Percentiles rank a stretch among this genome's conserved stretches.
phyloP scores from a whole-genome alignment of 2,329 filamentous ascomycete genomes.

The Teratosphaeria zuluensis region DNA sequence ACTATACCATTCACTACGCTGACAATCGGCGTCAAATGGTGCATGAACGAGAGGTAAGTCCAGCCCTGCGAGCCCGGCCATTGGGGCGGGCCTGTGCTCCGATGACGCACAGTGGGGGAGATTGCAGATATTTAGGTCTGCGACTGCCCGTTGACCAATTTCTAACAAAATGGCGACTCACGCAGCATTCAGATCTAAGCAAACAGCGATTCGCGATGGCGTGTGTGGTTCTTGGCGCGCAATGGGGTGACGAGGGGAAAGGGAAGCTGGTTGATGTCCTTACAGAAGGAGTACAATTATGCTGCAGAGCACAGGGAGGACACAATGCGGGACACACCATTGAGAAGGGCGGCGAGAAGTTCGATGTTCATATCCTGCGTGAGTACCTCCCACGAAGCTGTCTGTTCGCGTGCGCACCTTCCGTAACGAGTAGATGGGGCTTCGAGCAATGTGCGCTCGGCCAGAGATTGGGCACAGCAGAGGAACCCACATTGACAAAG shows the following conservation, averaged over 20 bases:
- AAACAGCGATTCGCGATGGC: conserved; percentile 24
- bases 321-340: conserved; percentile 49
- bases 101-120: conserved; percentile 1
- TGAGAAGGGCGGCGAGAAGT: conserved; percentile 35
- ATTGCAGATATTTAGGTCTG: background rate
- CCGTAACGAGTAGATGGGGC: background rate
- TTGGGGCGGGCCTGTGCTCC: background rate
- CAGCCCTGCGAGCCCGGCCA: background rate
- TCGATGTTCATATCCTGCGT: conserved; percentile 50
- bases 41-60: background rate
- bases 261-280: conserved; percentile 48
- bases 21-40: background rate
- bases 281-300: conserved; percentile 41
- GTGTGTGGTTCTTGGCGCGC: conserved; percentile 50
- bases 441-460: background rate
- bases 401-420: background rate
- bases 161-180: conserved; percentile 1
- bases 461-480: background rate
- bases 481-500: background rate
- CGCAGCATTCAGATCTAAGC: background rate
- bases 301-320: conserved; percentile 50
- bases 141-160: background rate
- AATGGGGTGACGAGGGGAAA: conserved; percentile 53
- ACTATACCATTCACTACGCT: background rate
- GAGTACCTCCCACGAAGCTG: conserved; percentile 6